These are phyloP conservation scores for Kwoniella mangroviensis DNA, from an alignment of 768 basidiomycete species.

Conservation along the genomic window DNA sequence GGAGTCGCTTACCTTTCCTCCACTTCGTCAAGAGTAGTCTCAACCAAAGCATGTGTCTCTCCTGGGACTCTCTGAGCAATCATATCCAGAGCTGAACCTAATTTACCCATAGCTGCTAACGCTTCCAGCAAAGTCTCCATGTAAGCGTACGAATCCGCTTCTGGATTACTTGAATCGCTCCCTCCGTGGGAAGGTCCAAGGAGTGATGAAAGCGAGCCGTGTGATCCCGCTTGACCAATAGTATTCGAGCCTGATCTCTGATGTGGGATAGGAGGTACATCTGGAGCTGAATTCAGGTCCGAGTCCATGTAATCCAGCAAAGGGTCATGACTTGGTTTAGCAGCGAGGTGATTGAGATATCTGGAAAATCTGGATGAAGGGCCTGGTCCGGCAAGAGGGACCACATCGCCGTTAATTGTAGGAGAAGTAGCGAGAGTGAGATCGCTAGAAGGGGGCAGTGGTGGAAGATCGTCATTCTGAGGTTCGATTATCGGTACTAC, in stretches of 20 bases:
- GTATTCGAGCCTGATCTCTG: constrained; percentile 13
- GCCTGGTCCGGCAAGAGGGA: constrained; percentile 17
- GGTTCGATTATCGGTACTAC: constrained; percentile 49
- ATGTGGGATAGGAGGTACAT: constrained; percentile 29
- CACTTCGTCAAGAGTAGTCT: constrained; percentile 85
- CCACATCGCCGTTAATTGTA: constrained; percentile 18
- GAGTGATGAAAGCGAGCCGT: constrained; percentile 31
- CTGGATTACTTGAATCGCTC: constrained; percentile 67
- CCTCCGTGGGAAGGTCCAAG: neutral
- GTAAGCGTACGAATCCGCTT: constrained; percentile 89
- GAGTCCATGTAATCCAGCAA: constrained; percentile 55
- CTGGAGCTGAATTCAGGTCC: constrained; percentile 27
- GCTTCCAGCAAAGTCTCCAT: constrained; percentile 91
- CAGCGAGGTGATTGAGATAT: constrained; percentile 55
- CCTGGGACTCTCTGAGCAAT: constrained; percentile 78
- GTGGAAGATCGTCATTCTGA: constrained; percentile 32
- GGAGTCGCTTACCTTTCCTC: constrained; percentile 71
- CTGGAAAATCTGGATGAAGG: constrained; percentile 55
- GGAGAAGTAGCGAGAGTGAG: constrained; percentile 16
- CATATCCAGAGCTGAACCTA: constrained; percentile 80
- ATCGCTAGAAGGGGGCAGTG: constrained; percentile 14
- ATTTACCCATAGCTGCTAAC: constrained; percentile 85
- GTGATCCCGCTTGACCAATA: constrained; percentile 41
- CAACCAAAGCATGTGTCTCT: constrained; percentile 84
- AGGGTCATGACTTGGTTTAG: constrained; percentile 56